Base-by-base conservation (phyloP, 169 alveolate genomes). In the Amoebophrya sp. region DNA sequence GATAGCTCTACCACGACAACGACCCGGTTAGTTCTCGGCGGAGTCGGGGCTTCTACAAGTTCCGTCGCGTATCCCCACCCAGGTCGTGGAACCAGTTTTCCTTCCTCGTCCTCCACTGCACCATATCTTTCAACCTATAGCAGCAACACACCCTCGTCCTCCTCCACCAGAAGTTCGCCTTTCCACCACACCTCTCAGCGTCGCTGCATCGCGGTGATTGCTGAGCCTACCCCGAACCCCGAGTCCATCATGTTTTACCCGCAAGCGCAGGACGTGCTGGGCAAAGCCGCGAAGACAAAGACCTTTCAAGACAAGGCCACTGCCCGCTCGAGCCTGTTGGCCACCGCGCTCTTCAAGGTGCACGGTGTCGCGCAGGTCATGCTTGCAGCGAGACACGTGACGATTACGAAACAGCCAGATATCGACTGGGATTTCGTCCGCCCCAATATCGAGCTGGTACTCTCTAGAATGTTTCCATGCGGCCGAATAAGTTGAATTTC, bases 221-320 rank as follows among this genome's bases (percentile, higher is more conserved):
- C 83, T 2, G 83, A 66, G 18, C 39, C 29, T 0, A 66, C 83
- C 10, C 83, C 83, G 18, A 66, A 66, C 32, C 83, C 83, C 29
- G 83, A 66, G 35, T 66, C 83, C 12, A 18, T 66, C 39, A 66
- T 66, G 83, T 66, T 66, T n/a, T 66, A 66, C 83, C 83, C 83
- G 32, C 83, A 66, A 66, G 83, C 7, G 38, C 83, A 66, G 10
- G 83, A 66, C 83, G 83, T 66, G 32, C 83, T 66, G 32, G 83
- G 83, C 35, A 66, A 18, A 7, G 83, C 83, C 10, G 83, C 83
- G 1, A 66, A 66, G 18, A 66, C 83, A 25, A 66, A 66, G 18
- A 66, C 83, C 83, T 66, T 66, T 25, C 1, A 18, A 2, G 83
- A 66, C 83, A 66, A 66, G 83, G 83, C 83, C 35, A 7, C 83